Base-by-base conservation (phyloP, 257 asterid species). In the Solanum ossicruentum region DNA sequence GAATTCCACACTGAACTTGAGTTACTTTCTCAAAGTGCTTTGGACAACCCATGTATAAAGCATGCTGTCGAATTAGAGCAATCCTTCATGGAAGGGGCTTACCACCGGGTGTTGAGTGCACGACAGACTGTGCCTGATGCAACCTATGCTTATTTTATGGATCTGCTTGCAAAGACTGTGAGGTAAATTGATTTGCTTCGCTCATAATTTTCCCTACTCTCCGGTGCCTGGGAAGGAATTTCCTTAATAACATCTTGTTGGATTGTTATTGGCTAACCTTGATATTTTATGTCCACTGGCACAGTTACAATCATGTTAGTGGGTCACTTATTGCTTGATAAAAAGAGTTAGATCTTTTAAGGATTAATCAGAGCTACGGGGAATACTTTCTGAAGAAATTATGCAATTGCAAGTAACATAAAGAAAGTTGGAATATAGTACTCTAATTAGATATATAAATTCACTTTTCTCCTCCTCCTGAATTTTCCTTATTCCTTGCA, bases 61-160 rank as follows among this genome's bases (percentile, higher is more conserved):
- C 99, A 96, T 90, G 99, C 98, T 87, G 93, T 96, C 60, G 99
- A 94, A 85, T 88, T 95, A 88, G 99, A 97, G 92, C 98, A 95
- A 84, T 95, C 98, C 84, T 95, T 95, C 92, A 95, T 94, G 98
- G 99, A 97, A 89, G 99, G 99, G 86, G 99, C 98, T 84, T 96
- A 96, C 87, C 94, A 96, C 89, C 95, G 98, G 26, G 99, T 95
- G 81, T 85, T 95, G 89, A 93, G 89, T 83, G 98, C 99, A 55
- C 92, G 99, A 67, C 97, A 95, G 91, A 90, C 97, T 2, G 97
- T 94, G 47, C 99, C 99, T 51, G 96, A 95, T 84, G 97, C 93
- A 83, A 91, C 98, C 49, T 97, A 93, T 67, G 95, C 89, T 77
- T 95, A 95, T 88, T 97, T 95, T 94, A 95, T 97, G 98, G 99